A percentile compares a stretch with the other conserved stretches of the same genome.
phyloP scores from a whole-genome alignment of 441 rosid genomes.

The Sinapis alba region DNA sequence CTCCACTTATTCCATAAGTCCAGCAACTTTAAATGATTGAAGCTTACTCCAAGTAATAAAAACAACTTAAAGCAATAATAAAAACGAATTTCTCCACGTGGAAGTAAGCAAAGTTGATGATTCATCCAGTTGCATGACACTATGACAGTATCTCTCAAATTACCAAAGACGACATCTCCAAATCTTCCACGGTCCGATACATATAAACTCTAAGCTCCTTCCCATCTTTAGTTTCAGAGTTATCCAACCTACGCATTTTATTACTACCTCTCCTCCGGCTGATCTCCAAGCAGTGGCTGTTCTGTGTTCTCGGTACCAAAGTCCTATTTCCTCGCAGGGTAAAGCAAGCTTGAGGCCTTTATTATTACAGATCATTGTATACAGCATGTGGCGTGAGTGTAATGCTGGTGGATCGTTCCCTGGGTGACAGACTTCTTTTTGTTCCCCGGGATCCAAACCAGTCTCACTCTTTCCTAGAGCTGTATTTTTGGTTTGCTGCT shows the following conservation, averaged over 20 bases:
- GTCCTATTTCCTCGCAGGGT: no score
- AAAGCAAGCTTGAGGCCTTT: no score
- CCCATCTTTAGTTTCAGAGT: not conserved
- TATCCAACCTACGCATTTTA: not conserved
- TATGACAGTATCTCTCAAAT: not conserved
- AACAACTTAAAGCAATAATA: not conserved
- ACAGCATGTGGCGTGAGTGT: no score
- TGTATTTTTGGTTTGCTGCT: no score
- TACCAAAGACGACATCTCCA: not conserved
- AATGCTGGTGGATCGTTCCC: no score
- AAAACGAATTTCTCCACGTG: not conserved
- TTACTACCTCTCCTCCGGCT: no score
- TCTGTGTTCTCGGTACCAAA: no score
- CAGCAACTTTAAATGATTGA: conserved; percentile 1
- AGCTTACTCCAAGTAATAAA: not conserved
- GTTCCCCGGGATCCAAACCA: no score
- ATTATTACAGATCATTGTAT: no score
- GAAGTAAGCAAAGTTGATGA: not conserved
- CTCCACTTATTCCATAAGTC: not conserved
- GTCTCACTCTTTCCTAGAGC: no score
- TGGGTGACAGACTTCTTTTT: no score
- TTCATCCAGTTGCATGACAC: not conserved
- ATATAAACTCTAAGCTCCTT: conserved; percentile 1
- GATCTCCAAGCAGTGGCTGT: no score
- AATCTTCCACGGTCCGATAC: not conserved